Conservation (phyloP, 164 flowering plant genomes). For the Buxus sempervirens region DNA sequence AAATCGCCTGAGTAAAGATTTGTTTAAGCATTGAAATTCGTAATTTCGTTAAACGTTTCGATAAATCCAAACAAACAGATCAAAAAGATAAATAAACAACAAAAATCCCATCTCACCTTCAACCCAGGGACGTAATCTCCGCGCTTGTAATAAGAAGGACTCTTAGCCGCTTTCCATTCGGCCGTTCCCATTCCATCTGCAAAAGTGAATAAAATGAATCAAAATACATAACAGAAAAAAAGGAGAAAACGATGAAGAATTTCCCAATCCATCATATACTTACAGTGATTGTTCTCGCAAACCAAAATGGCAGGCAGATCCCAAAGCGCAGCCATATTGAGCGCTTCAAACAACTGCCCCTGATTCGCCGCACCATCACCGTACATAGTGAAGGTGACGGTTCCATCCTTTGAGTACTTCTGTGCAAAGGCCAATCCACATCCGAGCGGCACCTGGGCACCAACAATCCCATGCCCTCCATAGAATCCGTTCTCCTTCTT, state of each 20-base stretch:
- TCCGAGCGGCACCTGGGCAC: constrained; percentile 93
- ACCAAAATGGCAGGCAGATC: constrained; percentile 93
- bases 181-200: constrained; percentile 99
- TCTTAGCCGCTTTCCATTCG: constrained; percentile 97
- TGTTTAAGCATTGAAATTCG: too few relatives aligned
- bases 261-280: constrained; percentile 14
- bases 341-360: constrained; percentile 96
- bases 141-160: constrained; percentile 92
- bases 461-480: constrained; percentile 98
- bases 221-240: background rate
- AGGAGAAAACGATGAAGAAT: background rate
- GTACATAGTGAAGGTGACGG: constrained; percentile 73
- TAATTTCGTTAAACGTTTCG: too few relatives aligned
- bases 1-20: too few relatives aligned
- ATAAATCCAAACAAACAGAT: background rate
- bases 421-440: constrained; percentile 86
- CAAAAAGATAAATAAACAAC: background rate
- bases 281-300: constrained; percentile 98
- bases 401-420: constrained; percentile 75
- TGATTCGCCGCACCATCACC: constrained; percentile 99
- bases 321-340: constrained; percentile 91
- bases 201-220: constrained; percentile 2
- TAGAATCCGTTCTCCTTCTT: constrained; percentile 78
- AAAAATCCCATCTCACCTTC: constrained; percentile 49
- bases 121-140: constrained; percentile 98